A percentile compares a stretch with the other conserved stretches of the same genome.
These are phyloP conservation scores for Scytalidium sp. DNA, from an alignment of 2,329 filamentous ascomycete genomes.

Conservation along the genomic window DNA sequence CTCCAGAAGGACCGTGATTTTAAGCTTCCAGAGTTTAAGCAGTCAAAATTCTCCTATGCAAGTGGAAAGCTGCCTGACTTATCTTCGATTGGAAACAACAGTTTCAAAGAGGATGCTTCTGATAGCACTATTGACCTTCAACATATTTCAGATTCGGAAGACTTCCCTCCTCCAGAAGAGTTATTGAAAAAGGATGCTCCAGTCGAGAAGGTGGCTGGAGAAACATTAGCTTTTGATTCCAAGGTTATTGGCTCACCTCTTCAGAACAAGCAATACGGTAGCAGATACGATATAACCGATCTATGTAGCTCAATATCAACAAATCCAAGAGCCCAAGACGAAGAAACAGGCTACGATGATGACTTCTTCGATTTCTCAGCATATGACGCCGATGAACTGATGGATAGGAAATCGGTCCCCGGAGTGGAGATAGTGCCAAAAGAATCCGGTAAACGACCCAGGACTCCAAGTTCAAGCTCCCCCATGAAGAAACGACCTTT, in stretches of 20 bases:
- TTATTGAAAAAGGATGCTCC: constrained; percentile 18
- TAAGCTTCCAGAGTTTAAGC: constrained; percentile 21
- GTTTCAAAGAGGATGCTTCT: constrained; percentile 3
- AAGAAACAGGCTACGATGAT: constrained; percentile 19
- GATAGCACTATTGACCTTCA: constrained; percentile 6
- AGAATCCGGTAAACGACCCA: not conserved
- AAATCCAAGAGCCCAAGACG: constrained; percentile 7
- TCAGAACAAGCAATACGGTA: not conserved
- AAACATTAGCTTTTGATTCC: not conserved
- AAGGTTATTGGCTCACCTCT: not conserved
- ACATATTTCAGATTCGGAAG: constrained; percentile 30
- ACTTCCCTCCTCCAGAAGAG: constrained; percentile 34
- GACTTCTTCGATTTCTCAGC: constrained; percentile 21
- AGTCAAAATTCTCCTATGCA: constrained; percentile 19
- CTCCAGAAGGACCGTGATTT: constrained; percentile 19
- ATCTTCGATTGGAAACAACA: constrained; percentile 13
- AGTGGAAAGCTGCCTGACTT: constrained; percentile 17
- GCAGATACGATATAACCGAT: constrained; percentile 6
- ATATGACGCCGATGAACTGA: constrained; percentile 8
- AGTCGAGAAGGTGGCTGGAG: not conserved
- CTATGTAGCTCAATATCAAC: constrained; percentile 7
- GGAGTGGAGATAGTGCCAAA: not conserved
- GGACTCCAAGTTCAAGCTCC: not conserved
- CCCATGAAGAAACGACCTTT: not conserved
- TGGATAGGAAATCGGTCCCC: not conserved